phyloP scores from a whole-genome alignment of 2,329 filamentous ascomycete species.

The Simplicillium aogashimaense region DNA sequence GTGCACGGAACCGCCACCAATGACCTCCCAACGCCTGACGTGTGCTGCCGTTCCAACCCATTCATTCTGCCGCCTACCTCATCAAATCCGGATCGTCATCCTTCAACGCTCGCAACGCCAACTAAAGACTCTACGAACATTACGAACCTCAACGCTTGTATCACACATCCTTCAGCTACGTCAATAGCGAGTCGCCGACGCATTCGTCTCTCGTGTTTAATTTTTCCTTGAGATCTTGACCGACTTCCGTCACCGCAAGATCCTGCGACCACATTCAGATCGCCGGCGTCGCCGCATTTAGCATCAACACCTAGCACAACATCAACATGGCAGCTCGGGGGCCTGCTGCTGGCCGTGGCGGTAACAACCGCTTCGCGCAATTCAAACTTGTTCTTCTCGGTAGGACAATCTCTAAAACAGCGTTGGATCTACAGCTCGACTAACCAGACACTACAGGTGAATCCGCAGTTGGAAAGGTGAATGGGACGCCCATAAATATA shows the following conservation, averaged over 20 bases:
- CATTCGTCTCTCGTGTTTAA: no score
- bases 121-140: no score
- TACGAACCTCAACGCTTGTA: no score
- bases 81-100: no score
- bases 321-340: slow-evolving; percentile 74
- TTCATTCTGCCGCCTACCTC: no score
- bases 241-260: no score
- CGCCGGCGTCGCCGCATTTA: no score
- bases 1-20: neutral
- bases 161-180: no score
- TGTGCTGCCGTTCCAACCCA: neutral
- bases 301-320: slow-evolving; percentile 11
- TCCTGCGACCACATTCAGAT: no score
- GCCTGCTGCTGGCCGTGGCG: slow-evolving; percentile 49
- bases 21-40: neutral
- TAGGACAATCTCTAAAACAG: slow-evolving; percentile 34
- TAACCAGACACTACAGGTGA: slow-evolving; percentile 58
- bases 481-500: slow-evolving; percentile 8
- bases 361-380: slow-evolving; percentile 86
- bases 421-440: slow-evolving; percentile 12
- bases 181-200: no score
- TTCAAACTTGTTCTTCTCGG: slow-evolving; percentile 97
- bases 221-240: no score
- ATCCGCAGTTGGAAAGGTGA: slow-evolving; percentile 96
- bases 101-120: no score